These are phyloP conservation scores for Ustilago tritici DNA, from an alignment of 1,284 basidiomycete genomes.

Conservation along the genomic window DNA sequence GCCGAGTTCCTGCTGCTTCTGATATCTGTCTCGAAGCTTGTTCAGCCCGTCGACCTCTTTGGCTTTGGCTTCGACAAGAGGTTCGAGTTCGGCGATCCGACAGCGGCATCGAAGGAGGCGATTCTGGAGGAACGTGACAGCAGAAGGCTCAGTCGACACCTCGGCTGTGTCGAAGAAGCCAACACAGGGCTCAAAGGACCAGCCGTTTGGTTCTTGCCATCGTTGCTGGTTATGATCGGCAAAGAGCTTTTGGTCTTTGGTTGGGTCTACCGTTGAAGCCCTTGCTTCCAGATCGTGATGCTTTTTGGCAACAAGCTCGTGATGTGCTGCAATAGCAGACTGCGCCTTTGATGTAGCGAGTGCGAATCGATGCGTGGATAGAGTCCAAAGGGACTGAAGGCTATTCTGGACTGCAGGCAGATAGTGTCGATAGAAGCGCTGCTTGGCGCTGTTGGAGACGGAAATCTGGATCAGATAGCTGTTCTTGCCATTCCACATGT, in stretches of 20 bases:
- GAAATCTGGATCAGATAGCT: constrained; percentile 53
- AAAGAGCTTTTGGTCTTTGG: constrained; percentile 42
- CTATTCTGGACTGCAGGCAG: constrained; percentile 45
- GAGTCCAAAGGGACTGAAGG: constrained; percentile 51
- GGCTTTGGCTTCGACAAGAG: constrained; percentile 37
- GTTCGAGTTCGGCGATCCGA: constrained; percentile 46
- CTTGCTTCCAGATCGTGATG: constrained; percentile 23
- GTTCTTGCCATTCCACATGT: constrained; percentile 61
- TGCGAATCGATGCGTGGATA: constrained; percentile 40
- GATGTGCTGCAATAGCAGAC: constrained; percentile 26
- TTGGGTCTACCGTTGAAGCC: constrained; percentile 26
- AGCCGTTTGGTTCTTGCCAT: constrained; percentile 52
- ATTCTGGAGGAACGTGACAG: constrained; percentile 53
- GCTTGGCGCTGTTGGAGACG: constrained; percentile 48
- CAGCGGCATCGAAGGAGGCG: constrained; percentile 40
- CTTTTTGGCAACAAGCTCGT: constrained; percentile 29
- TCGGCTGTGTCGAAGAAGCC: constrained; percentile 61
- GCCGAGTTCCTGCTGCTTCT: constrained; percentile 40
- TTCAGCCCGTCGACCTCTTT: constrained; percentile 51
- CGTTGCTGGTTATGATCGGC: constrained; percentile 52
- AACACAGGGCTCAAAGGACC: constrained; percentile 55
- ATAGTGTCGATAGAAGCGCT: constrained; percentile 50
- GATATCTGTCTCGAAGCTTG: constrained; percentile 54
- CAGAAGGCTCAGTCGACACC: constrained; percentile 43
- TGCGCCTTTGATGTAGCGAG: constrained; percentile 20